phyloP scores from a whole-genome alignment of 352 stramenopile genomes.

The Globisporangium spiculum region DNA sequence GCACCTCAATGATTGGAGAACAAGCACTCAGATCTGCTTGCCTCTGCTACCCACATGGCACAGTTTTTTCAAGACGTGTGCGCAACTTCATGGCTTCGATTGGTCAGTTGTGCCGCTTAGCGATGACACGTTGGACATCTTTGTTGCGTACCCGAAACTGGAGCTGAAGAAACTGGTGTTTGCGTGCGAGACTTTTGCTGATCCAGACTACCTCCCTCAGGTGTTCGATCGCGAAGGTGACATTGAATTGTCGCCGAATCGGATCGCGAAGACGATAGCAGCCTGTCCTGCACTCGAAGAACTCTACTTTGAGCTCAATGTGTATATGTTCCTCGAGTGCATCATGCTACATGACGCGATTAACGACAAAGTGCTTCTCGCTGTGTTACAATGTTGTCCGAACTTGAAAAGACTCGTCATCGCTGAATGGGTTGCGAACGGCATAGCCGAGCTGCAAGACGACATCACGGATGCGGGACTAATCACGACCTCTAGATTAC shows the following conservation, averaged over 20 bases:
- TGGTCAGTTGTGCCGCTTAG: neutral
- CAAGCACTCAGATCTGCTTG: too few relatives aligned
- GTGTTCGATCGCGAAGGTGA: neutral
- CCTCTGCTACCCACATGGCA: too few relatives aligned
- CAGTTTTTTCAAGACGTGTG: neutral
- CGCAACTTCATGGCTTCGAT: neutral
- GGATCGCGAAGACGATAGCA: neutral
- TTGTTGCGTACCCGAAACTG: too few relatives aligned
- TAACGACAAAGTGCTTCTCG: neutral
- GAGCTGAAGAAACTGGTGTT: too few relatives aligned
- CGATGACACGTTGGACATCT: too few relatives aligned
- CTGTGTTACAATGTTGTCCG: neutral
- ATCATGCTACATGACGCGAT: neutral
- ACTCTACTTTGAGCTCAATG: conserved; percentile 3
- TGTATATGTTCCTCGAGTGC: too few relatives aligned
- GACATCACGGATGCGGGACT: neutral
- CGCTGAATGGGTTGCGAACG: neutral
- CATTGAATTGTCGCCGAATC: neutral
- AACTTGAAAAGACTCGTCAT: neutral
- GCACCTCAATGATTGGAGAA: too few relatives aligned
- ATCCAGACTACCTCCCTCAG: too few relatives aligned
- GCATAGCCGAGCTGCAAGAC: neutral
- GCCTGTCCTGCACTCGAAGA: conserved; percentile 1
- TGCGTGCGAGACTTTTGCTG: too few relatives aligned
- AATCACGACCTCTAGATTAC: neutral